phyloP scores from a whole-genome alignment of 2,329 filamentous ascomycete species.

The Pseudocercospora fijiensis region DNA sequence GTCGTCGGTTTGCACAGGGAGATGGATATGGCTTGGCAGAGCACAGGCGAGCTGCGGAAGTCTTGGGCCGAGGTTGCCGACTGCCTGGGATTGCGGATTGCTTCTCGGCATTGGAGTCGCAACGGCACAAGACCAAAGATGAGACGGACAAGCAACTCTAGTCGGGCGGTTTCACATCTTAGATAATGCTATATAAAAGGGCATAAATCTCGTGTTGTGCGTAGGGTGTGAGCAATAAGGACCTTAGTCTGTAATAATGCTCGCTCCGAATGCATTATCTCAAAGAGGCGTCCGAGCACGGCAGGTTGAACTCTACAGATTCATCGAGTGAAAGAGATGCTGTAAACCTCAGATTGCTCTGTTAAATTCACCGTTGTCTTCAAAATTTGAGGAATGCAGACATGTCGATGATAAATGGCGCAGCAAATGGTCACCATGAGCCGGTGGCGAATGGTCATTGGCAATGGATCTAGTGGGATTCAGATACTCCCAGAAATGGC shows the following conservation, averaged over 20 bases:
- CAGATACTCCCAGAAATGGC: slow-evolving; percentile 43
- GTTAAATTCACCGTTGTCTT: no score
- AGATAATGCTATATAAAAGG: background rate
- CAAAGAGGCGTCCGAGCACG: background rate
- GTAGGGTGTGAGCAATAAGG: background rate
- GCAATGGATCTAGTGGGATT: slow-evolving; percentile 41
- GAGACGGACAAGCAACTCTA: background rate
- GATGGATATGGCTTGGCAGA: background rate
- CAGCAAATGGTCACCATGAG: background rate
- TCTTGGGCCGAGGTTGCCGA: slow-evolving; percentile 13
- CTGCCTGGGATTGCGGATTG: background rate
- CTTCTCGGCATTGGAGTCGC: slow-evolving; percentile 3
- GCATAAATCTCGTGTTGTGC: background rate
- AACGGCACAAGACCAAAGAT: background rate
- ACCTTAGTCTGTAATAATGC: background rate
- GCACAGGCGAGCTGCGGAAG: background rate
- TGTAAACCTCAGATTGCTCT: background rate
- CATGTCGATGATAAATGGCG: background rate
- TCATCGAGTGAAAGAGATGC: background rate
- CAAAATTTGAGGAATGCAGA: no score
- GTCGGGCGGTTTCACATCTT: background rate
- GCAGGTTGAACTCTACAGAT: background rate
- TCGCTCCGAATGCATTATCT: background rate
- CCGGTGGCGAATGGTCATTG: slow-evolving; percentile 28
- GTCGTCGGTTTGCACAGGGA: background rate